Conservation (phyloP, 345 rosid genomes). For the Noccaea bulbosa region DNA sequence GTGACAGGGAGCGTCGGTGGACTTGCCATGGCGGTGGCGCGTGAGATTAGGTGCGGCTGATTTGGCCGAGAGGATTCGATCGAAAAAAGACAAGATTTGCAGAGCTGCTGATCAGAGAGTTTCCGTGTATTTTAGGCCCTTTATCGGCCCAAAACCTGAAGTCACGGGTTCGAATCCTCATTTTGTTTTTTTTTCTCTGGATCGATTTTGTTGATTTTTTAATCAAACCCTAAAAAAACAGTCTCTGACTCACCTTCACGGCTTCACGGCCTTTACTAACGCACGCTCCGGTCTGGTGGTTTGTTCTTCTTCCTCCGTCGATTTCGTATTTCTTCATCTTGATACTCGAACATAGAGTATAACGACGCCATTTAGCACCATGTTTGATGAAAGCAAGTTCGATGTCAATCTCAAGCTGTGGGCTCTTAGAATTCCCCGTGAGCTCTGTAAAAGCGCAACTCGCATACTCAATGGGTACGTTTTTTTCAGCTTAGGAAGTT, state of each 20-base stretch:
- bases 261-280: not conserved
- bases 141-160: constrained; percentile 24
- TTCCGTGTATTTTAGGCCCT: constrained; percentile 26
- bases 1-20: constrained; percentile 64
- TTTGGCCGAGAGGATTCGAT: constrained; percentile 24
- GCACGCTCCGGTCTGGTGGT: not conserved
- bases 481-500: not conserved
- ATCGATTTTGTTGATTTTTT: not conserved
- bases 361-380: constrained; percentile 11
- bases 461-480: constrained; percentile 75
- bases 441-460: constrained; percentile 66
- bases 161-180: constrained; percentile 13
- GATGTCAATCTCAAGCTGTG: constrained; percentile 66
- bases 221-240: constrained; percentile 31
- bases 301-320: constrained; percentile 4
- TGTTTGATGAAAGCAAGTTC: constrained; percentile 80
- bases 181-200: not conserved
- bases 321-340: not conserved
- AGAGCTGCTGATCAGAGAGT: not conserved
- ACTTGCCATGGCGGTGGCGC: constrained; percentile 51
- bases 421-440: constrained; percentile 89
- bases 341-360: not conserved
- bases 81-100: not conserved
- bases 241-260: not conserved
- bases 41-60: constrained; percentile 24